Conservation (phyloP, 2,329 filamentous ascomycete species). For the Alternaria incomplexa region DNA sequence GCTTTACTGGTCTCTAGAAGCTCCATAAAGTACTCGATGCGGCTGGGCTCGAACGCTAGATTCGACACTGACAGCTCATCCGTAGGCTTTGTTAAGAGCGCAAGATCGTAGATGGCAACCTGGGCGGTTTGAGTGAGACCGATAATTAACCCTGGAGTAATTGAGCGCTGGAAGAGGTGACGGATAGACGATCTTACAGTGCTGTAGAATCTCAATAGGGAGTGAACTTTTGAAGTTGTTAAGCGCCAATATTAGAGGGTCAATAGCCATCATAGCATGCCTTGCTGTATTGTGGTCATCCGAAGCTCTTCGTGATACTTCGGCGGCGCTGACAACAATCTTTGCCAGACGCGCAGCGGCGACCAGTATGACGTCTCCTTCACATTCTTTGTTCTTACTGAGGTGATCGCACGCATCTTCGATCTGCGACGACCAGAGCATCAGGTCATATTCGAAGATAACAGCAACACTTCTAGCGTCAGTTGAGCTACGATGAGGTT, state of each 20-base stretch:
- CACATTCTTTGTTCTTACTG: slow-evolving; percentile 53
- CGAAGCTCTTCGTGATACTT: slow-evolving; percentile 28
- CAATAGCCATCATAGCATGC: slow-evolving; percentile 20
- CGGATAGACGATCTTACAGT: slow-evolving; percentile 13
- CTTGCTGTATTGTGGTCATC: slow-evolving; percentile 12
- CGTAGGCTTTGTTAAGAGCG: slow-evolving; percentile 2
- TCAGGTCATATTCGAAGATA: slow-evolving; percentile 48
- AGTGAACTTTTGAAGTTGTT: slow-evolving; percentile 13
- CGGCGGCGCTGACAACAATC: slow-evolving; percentile 28
- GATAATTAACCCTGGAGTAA: slow-evolving; percentile 11
- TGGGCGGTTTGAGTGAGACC: slow-evolving; percentile 19
- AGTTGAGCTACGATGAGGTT: background rate
- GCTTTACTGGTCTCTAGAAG: slow-evolving; percentile 16
- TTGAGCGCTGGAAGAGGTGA: background rate
- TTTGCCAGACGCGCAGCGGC: slow-evolving; percentile 46
- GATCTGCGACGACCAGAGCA: slow-evolving; percentile 65
- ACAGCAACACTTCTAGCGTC: slow-evolving; percentile 24
- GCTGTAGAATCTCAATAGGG: slow-evolving; percentile 8
- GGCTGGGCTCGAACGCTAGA: slow-evolving; percentile 10
- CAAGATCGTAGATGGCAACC: slow-evolving; percentile 23
- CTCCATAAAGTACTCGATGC: slow-evolving; percentile 19
- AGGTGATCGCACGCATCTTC: slow-evolving; percentile 62
- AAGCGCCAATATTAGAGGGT: slow-evolving; percentile 16
- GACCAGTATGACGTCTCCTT: slow-evolving; percentile 59
- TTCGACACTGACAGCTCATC: background rate